These are phyloP conservation scores for Auricularia auricula-judae DNA, from an alignment of 768 basidiomycete species.

Conservation along the genomic window DNA sequence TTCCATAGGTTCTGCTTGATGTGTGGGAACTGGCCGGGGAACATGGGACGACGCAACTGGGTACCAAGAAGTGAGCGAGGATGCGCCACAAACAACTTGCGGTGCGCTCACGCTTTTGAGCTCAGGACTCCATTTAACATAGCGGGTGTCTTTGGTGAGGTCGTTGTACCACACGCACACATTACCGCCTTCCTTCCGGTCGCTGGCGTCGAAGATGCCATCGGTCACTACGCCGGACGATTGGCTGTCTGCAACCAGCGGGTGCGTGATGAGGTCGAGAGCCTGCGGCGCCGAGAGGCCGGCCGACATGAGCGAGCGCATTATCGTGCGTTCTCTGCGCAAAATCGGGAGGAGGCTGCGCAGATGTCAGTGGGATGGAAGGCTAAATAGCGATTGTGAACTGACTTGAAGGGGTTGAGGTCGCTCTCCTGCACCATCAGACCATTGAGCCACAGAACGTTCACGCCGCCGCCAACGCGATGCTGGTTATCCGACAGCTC, in stretches of 20 bases:
- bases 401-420: conserved; percentile 56
- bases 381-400: not conserved
- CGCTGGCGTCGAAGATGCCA: conserved; percentile 85
- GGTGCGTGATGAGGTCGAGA: conserved; percentile 61
- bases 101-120: not conserved
- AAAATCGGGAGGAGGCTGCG: conserved; percentile 55
- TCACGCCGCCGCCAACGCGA: conserved; percentile 32
- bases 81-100: too few species aligned
- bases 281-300: conserved; percentile 57
- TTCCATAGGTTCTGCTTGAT: conserved; percentile 76
- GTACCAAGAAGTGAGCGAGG: conserved; percentile 19
- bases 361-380: not conserved
- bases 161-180: conserved; percentile 87
- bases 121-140: conserved; percentile 15
- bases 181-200: conserved; percentile 65
- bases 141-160: conserved; percentile 71
- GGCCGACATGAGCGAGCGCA: conserved; percentile 46
- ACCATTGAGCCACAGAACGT: conserved; percentile 77
- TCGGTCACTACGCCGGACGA: conserved; percentile 41
- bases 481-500: conserved; percentile 49
- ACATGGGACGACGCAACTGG: conserved; percentile 60
- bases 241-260: conserved; percentile 40
- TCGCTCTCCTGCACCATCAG: conserved; percentile 47
- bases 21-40: conserved; percentile 69
- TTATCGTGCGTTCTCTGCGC: conserved; percentile 55